A percentile compares a stretch with the other conserved stretches of the same genome.
Evolutionary conservation across 129 eudicot species (phyloP).

Genomic region (Glebionis coronaria): DNA sequence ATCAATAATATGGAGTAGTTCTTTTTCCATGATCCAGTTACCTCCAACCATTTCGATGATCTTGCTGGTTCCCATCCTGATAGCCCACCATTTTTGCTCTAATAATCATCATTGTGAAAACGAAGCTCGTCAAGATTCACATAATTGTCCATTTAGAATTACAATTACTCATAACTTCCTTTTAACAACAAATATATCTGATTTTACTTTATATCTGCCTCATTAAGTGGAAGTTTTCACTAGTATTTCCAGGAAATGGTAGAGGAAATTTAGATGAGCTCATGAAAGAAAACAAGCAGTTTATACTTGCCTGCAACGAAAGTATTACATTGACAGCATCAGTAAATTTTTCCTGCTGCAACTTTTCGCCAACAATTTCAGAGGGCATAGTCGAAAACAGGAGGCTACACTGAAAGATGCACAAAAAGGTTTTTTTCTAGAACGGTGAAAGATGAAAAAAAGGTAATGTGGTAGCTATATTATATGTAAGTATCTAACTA

Average conservation of each 20-base stretch:
- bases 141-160: too few relatives aligned
- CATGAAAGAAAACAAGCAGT: background rate
- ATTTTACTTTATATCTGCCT: background rate
- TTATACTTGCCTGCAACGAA: conserved; percentile 53
- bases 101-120: conserved; percentile 4
- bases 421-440: too few relatives aligned
- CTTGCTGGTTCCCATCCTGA: conserved; percentile 80
- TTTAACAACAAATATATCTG: too few relatives aligned
- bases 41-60: conserved; percentile 66
- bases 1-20: background rate
- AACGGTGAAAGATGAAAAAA: background rate
- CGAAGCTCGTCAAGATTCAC: background rate
- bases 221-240: background rate
- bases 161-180: too few relatives aligned
- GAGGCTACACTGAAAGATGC: conserved; percentile 51
- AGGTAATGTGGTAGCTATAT: background rate
- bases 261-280: background rate
- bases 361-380: conserved; percentile 57
- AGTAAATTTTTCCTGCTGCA: conserved; percentile 36
- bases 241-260: conserved; percentile 1
- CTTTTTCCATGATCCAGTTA: conserved; percentile 17
- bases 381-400: conserved; percentile 61
- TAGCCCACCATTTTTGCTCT: conserved; percentile 81
- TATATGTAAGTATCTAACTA: background rate
- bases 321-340: conserved; percentile 63